Evolutionary conservation across 306 rosid species (phyloP).

Genomic region (Malus sylvestris): DNA sequence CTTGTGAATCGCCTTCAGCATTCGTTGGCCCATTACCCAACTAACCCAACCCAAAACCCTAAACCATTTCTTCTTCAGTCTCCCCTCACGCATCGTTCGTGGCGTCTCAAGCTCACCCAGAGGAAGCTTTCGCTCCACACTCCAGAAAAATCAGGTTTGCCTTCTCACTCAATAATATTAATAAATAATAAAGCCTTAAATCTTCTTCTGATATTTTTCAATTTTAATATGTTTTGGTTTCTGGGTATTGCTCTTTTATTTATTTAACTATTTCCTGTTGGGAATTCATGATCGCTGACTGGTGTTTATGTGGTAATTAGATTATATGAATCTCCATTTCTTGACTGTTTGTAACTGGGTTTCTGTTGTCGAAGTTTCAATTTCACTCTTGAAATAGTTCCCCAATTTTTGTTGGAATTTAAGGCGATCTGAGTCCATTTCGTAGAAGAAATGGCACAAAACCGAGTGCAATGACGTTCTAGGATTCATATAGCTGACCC

Average conservation of each 20-base stretch:
- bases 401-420: not conserved
- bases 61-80: not conserved
- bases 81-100: not conserved
- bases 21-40: too few relatives aligned
- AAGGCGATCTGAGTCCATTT: not conserved
- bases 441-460: too few relatives aligned
- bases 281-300: too few relatives aligned
- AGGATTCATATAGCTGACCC: too few relatives aligned
- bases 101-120: not conserved
- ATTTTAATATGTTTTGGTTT: not conserved
- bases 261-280: too few relatives aligned
- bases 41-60: not conserved
- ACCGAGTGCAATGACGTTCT: too few relatives aligned
- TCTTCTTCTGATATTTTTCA: not conserved
- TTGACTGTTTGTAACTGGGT: not conserved
- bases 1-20: too few relatives aligned
- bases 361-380: not conserved
- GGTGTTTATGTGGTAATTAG: not conserved
- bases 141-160: not conserved
- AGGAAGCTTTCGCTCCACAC: too few relatives aligned
- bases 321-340: not conserved
- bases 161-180: not conserved
- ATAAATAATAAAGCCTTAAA: not conserved
- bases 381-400: not conserved
- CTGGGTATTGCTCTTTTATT: not conserved